phyloP scores from a whole-genome alignment of 768 basidiomycete species.

The Coprinellus aureogranulatus region DNA sequence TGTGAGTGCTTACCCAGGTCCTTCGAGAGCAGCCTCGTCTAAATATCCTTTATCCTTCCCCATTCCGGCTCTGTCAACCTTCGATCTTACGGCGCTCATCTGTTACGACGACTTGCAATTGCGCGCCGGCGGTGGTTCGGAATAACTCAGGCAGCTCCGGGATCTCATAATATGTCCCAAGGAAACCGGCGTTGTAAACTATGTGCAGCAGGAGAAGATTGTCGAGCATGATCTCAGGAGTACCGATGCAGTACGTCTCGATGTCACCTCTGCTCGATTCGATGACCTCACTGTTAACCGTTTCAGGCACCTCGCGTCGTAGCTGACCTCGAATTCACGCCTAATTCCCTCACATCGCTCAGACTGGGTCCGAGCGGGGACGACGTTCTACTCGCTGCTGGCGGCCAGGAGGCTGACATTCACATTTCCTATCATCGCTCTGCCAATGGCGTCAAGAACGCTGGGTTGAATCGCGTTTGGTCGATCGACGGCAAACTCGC shows the following conservation, averaged over 20 bases:
- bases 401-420: conserved; percentile 71
- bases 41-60: not conserved
- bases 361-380: conserved; percentile 41
- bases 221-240: conserved; percentile 54
- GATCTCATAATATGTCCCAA: conserved; percentile 74
- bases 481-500: conserved; percentile 50
- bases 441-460: conserved; percentile 26
- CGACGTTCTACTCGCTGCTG: conserved; percentile 68
- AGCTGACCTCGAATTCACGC: conserved; percentile 53
- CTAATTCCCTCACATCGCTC: conserved; percentile 64
- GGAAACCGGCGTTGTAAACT: conserved; percentile 62
- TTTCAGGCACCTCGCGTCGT: conserved; percentile 45
- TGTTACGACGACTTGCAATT: not conserved
- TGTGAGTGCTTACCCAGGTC: conserved; percentile 37
- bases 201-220: conserved; percentile 49
- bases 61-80: too few relatives aligned
- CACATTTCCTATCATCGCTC: conserved; percentile 56
- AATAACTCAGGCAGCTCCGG: conserved; percentile 57
- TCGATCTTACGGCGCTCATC: not conserved
- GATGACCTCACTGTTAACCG: not conserved
- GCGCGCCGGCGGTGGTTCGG: not conserved
- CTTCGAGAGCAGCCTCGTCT: not conserved
- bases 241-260: conserved; percentile 18
- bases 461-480: conserved; percentile 39
- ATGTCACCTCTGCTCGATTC: not conserved